Evolutionary conservation across 345 rosid genomes (phyloP).

Genomic region (Sisymbrium irio): DNA sequence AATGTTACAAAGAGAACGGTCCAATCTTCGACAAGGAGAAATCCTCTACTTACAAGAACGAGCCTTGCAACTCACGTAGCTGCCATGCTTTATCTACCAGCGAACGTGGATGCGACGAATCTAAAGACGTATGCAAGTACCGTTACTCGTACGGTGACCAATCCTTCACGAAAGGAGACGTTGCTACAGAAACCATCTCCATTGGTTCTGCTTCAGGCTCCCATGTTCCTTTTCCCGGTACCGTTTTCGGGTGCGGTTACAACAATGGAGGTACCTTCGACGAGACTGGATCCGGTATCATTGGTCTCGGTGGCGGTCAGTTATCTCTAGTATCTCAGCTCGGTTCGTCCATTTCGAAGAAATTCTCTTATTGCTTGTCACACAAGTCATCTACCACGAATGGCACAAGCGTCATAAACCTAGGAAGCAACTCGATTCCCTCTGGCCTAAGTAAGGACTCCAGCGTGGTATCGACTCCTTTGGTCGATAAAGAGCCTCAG

Average conservation of each 20-base stretch:
- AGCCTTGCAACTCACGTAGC: constrained; percentile 37
- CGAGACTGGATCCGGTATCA: constrained; percentile 45
- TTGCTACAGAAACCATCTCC: constrained; percentile 46
- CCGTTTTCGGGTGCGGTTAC: constrained; percentile 54
- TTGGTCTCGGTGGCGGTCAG: constrained; percentile 60
- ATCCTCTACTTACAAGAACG: constrained; percentile 44
- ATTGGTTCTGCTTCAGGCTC: constrained; percentile 43
- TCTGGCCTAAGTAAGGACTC: constrained; percentile 33
- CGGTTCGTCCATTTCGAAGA: constrained; percentile 38
- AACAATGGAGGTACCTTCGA: constrained; percentile 44
- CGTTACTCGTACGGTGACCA: constrained; percentile 37
- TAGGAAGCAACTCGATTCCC: constrained; percentile 47
- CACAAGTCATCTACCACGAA: constrained; percentile 32
- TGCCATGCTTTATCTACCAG: constrained; percentile 31
- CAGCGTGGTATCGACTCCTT: constrained; percentile 42
- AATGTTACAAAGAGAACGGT: constrained; percentile 47
- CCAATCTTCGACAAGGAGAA: constrained; percentile 46
- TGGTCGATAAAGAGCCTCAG: constrained; percentile 33
- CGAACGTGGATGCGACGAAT: constrained; percentile 23
- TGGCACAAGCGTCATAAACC: constrained; percentile 46
- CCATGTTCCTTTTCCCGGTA: constrained; percentile 33
- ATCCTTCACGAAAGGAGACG: constrained; percentile 41
- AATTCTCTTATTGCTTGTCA: constrained; percentile 65
- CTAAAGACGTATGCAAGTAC: constrained; percentile 33
- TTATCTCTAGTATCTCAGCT: constrained; percentile 52